These are phyloP conservation scores for Cordyceps fumosorosea DNA, from an alignment of 2,329 filamentous ascomycete genomes.

Conservation along the genomic window DNA sequence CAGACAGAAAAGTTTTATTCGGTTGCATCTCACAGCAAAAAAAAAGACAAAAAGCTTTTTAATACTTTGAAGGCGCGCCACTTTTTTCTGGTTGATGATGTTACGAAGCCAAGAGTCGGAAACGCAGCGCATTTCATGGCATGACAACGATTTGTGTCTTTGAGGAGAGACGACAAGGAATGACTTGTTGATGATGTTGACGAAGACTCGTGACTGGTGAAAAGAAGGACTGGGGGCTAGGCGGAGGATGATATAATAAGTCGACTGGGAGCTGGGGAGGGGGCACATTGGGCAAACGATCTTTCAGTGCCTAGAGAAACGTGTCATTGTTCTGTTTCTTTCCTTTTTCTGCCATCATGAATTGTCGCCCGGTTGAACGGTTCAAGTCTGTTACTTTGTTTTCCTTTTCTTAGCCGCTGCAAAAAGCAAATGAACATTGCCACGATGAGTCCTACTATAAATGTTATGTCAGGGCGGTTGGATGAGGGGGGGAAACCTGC, in stretches of 20 bases:
- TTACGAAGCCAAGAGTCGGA: not conserved
- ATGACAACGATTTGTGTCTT: conserved; percentile 1
- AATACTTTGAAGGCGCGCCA: not conserved
- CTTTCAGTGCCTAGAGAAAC: not conserved
- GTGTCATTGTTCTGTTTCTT: not conserved
- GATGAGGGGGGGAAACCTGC: not conserved
- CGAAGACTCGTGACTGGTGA: not conserved
- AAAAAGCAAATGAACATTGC: not conserved
- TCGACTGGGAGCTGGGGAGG: not conserved
- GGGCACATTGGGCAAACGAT: not conserved
- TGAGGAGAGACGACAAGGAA: not conserved
- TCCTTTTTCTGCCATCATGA: not conserved
- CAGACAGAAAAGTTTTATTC: conserved; percentile 12
- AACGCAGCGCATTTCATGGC: not conserved
- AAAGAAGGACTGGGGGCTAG: not conserved
- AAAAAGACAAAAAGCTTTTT: conserved; percentile 8
- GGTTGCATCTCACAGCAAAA: conserved; percentile 9
- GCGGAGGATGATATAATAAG: not conserved
- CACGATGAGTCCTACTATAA: not conserved
- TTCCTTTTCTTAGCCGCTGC: not conserved
- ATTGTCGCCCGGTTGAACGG: not conserved
- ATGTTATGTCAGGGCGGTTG: not conserved
- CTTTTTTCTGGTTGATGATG: not conserved
- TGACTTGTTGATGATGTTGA: not conserved
- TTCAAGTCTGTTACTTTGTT: not conserved